Base-by-base conservation (phyloP, 805 yeast genomes). In the Wickerhamomyces hampshirensis region DNA sequence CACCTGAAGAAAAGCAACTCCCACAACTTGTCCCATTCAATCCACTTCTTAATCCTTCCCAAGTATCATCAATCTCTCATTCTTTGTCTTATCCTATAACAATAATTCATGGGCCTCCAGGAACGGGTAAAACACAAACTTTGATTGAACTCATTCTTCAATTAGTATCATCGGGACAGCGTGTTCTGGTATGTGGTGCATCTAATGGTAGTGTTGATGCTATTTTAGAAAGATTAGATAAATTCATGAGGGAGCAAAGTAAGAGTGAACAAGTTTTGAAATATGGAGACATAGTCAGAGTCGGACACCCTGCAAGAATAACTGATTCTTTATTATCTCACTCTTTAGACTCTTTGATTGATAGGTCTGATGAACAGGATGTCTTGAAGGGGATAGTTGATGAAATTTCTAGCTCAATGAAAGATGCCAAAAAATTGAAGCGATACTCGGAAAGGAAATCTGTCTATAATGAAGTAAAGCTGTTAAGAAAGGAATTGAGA, bases 301-400 rank as follows among this genome's bases (percentile, higher is more conserved):
- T 91, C 26, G 98, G 98, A 0, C 97, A 93, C 57, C 98, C 98
- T 0, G 95, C 97, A 1, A 71, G 97, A 38, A 65, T 91, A 11
- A 56, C 87, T 13, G 71, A 73, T 1, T 50, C 69, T 0, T 81
- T 78, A 37, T 58, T 80, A 23, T 66, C 72, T 16, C 95, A 87
- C 55, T 85, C 95, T 0, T 59, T 89, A 17, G 96, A 89, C 47
- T 62, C 84, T 14, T 64, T 85, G 1, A 71, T 85, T 7, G 79
- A 76, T 43, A 65, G 63, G 16, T 69, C 75, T 18, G 77, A 75
- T 37, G 68, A 73, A 5, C 83, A 81, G 1, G 72, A 68, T 13
- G 70, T 91, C 15, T 59, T 86, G 2, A 64, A 66, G 26, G 96
- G 81, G 30, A 77, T 91, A 5, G 70, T 80, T 37, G 56, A 63